Percentiles rank a stretch among this genome's conserved stretches.
phyloP scores from a whole-genome alignment of 805 yeast genomes.

The Candida pini region DNA sequence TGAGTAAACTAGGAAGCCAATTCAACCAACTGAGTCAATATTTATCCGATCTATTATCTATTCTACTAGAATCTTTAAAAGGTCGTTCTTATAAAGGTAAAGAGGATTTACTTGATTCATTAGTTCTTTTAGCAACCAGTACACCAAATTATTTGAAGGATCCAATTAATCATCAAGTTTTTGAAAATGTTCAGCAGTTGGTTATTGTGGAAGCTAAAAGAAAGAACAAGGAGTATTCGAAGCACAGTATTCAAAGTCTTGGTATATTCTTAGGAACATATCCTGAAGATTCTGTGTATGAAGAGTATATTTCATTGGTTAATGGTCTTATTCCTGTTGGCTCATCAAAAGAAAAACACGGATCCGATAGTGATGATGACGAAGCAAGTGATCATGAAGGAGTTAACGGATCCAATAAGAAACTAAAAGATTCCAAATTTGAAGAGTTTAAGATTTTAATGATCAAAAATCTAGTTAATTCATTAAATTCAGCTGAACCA shows the following conservation, averaged over 20 bases:
- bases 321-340: conserved; percentile 8
- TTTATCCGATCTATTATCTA: conserved; percentile 37
- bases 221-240: conserved; percentile 59
- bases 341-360: conserved; percentile 22
- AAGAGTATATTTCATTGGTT: conserved; percentile 33
- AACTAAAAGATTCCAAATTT: conserved; percentile 12
- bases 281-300: conserved; percentile 30
- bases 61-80: conserved; percentile 53
- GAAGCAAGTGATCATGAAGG: conserved; percentile 32
- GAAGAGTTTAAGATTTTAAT: conserved; percentile 14
- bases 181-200: conserved; percentile 35
- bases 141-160: conserved; percentile 32
- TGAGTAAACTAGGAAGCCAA: conserved; percentile 37
- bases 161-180: conserved; percentile 25
- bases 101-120: conserved; percentile 65
- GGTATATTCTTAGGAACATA: conserved; percentile 39
- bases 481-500: conserved; percentile 43
- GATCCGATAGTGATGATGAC: conserved; percentile 23
- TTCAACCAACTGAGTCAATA: conserved; percentile 14
- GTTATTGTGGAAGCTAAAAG: conserved; percentile 60
- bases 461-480: conserved; percentile 8
- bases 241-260: conserved; percentile 44
- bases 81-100: conserved; percentile 92
- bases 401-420: conserved; percentile 15
- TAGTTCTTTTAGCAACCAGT: conserved; percentile 52